Conservation (phyloP, 192 early-diverging fungal genomes). For the Backusella sp. region DNA sequence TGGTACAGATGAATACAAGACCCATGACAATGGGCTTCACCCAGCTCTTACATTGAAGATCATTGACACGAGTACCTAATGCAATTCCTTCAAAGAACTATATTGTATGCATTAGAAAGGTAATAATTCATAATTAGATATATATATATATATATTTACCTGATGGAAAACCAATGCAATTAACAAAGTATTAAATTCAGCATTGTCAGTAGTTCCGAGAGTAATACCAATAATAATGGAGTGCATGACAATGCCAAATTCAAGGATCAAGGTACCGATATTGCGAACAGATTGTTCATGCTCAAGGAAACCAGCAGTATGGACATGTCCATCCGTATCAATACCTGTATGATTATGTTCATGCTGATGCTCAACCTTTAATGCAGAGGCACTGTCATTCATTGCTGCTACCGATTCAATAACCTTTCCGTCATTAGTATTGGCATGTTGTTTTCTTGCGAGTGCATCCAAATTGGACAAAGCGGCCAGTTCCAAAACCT, state of each 20-base stretch:
- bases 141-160: slow-evolving; percentile 24
- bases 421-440: neutral
- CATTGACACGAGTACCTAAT: slow-evolving; percentile 45
- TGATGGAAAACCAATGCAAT: slow-evolving; percentile 77
- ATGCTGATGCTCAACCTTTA: neutral
- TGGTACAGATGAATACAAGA: slow-evolving; percentile 63
- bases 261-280: slow-evolving; percentile 69
- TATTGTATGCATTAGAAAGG: neutral
- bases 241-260: slow-evolving; percentile 76
- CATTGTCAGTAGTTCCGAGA: slow-evolving; percentile 54
- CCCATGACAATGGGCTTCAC: slow-evolving; percentile 46
- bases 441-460: neutral
- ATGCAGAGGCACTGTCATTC: neutral
- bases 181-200: slow-evolving; percentile 59
- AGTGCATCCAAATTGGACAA: slow-evolving; percentile 20
- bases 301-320: slow-evolving; percentile 36
- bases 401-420: neutral
- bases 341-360: neutral
- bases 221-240: slow-evolving; percentile 81
- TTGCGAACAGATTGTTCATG: slow-evolving; percentile 32
- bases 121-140: neutral
- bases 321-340: slow-evolving; percentile 21
- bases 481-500: slow-evolving; percentile 34
- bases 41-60: slow-evolving; percentile 25
- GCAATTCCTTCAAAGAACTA: slow-evolving; percentile 53